Evolutionary conservation across 2,329 filamentous ascomycete genomes (phyloP).

Genomic region (Lizonia empirigonia): DNA sequence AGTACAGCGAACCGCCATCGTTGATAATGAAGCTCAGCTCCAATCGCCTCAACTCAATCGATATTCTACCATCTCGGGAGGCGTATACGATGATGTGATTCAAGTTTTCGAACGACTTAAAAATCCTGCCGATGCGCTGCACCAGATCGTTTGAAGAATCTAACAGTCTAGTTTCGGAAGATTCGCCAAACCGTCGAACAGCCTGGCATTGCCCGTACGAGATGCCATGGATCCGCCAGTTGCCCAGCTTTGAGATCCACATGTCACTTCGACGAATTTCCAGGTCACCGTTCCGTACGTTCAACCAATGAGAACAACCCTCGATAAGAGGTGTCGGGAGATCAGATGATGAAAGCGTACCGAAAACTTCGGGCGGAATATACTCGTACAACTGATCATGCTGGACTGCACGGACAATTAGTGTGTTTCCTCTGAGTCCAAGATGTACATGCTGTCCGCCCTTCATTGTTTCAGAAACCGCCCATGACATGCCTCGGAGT

Average conservation of each 20-base stretch:
- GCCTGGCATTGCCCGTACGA: constrained; percentile 8
- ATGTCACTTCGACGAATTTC: constrained; percentile 58
- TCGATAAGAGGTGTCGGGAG: constrained; percentile 59
- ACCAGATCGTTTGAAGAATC: constrained; percentile 47
- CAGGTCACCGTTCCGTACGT: constrained; percentile 53
- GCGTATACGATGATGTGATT: constrained; percentile 56
- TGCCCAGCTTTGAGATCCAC: constrained; percentile 47
- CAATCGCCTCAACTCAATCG: constrained; percentile 59
- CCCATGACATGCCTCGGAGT: constrained; percentile 59
- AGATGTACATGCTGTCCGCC: constrained; percentile 59
- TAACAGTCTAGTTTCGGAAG: background rate
- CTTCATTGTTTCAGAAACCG: constrained; percentile 44
- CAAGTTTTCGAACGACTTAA: constrained; percentile 57
- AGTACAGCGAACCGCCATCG: constrained; percentile 50
- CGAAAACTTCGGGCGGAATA: constrained; percentile 41
- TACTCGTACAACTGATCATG: constrained; percentile 41
- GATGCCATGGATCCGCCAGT: constrained; percentile 51
- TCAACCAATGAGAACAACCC: constrained; percentile 65
- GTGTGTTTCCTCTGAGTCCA: constrained; percentile 50
- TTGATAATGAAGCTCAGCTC: constrained; percentile 63
- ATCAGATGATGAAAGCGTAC: constrained; percentile 46
- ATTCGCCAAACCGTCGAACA: background rate
- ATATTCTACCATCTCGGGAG: constrained; percentile 40
- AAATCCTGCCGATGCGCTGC: constrained; percentile 51
- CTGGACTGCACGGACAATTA: constrained; percentile 54